Evolutionary conservation across 2,329 filamentous ascomycete genomes (phyloP).

Genomic region (Penicillium thymicola): DNA sequence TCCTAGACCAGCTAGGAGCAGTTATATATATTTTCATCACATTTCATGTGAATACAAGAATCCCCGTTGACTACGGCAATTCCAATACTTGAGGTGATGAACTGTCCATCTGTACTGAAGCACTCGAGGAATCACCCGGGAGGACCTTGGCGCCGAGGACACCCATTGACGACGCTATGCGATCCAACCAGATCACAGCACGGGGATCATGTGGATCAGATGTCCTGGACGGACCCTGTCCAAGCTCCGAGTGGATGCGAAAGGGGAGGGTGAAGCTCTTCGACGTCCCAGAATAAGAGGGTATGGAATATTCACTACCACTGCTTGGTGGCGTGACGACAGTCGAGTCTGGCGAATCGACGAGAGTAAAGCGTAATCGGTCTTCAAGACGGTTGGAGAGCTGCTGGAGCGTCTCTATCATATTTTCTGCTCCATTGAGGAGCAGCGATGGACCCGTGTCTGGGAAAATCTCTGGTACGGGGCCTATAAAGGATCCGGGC

Average conservation of each 20-base stretch:
- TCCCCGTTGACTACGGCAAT: not conserved
- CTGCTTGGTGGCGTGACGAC: conserved; percentile 10
- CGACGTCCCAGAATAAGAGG: not conserved
- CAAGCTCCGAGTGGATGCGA: conserved; percentile 28
- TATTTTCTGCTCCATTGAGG: conserved; percentile 25
- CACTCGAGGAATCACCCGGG: not conserved
- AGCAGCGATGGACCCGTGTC: conserved; percentile 26
- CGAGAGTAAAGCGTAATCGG: conserved; percentile 1
- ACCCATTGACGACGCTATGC: conserved; percentile 34
- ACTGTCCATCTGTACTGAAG: not conserved
- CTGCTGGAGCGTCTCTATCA: conserved; percentile 19
- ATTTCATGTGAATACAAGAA: not conserved
- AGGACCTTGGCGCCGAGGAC: conserved; percentile 27
- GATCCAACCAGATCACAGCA: conserved; percentile 31
- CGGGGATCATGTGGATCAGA: conserved; percentile 23
- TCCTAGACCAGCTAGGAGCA: not conserved
- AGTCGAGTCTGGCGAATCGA: conserved; percentile 17
- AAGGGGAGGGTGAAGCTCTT: conserved; percentile 20
- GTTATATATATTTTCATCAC: not conserved
- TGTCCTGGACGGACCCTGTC: conserved; percentile 20
- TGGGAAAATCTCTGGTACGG: conserved; percentile 23
- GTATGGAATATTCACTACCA: conserved; percentile 7
- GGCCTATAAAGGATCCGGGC: conserved; percentile 24
- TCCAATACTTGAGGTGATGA: not conserved
- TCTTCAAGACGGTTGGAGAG: conserved; percentile 19